These are phyloP conservation scores for Dryas alaskensis DNA, from an alignment of 306 rosid genomes.

Conservation along the genomic window DNA sequence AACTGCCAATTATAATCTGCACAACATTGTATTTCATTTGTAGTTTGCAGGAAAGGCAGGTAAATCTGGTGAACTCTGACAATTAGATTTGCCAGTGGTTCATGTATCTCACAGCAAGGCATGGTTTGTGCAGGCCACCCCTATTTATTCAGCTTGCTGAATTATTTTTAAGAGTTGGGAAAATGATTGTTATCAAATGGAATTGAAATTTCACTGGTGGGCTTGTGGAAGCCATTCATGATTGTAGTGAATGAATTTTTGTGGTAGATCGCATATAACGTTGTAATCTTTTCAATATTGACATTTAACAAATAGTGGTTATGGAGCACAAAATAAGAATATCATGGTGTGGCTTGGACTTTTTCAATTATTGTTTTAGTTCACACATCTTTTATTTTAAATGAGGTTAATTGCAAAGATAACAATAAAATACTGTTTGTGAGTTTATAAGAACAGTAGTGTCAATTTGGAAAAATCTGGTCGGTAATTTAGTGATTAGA, in stretches of 20 bases:
- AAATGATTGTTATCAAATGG: conserved; percentile 4
- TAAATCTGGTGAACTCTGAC: conserved; percentile 19
- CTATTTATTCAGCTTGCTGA: conserved; percentile 2
- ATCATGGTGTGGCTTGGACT: too few relatives aligned
- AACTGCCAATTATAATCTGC: conserved; percentile 38
- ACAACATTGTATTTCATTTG: conserved; percentile 26
- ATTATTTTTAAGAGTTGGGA: conserved; percentile 6
- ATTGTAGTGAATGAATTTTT: background rate
- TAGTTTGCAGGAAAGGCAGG: conserved; percentile 40
- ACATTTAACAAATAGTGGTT: background rate
- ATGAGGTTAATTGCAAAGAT: too few relatives aligned
- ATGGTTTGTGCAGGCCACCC: conserved; percentile 44
- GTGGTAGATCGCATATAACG: background rate
- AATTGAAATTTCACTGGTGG: background rate
- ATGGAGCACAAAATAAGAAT: too few relatives aligned
- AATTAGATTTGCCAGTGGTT: conserved; percentile 25
- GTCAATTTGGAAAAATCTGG: too few relatives aligned
- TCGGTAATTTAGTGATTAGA: too few relatives aligned
- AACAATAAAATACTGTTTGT: too few relatives aligned
- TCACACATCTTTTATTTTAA: too few relatives aligned
- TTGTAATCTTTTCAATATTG: background rate
- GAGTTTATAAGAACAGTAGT: too few relatives aligned
- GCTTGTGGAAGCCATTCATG: background rate
- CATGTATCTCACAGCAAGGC: conserved; percentile 14
- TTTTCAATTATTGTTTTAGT: too few relatives aligned